A percentile compares a stretch with the other conserved stretches of the same genome.
Conservation (phyloP, 208 protist genomes). For the Naegleria fowleri region DNA sequence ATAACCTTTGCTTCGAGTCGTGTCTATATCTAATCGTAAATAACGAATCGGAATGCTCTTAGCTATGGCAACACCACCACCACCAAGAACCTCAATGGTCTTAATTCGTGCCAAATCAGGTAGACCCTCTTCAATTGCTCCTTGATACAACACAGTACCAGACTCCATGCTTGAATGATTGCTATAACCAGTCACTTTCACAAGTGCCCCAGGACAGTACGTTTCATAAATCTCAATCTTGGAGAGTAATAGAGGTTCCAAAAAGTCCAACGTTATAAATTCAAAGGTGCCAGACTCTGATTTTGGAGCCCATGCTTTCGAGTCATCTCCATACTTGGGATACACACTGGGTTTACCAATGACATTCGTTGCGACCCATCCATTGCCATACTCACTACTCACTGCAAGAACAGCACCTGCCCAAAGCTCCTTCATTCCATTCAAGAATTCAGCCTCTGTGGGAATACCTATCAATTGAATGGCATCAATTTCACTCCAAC, state of each 20-base stretch:
- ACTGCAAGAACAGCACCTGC: no score
- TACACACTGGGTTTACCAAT: not conserved
- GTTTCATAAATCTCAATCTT: not conserved
- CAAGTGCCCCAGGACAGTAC: not conserved
- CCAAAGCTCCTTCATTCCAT: no score
- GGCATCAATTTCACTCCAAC: constrained; percentile 6
- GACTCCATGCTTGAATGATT: not conserved
- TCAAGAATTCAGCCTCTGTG: no score
- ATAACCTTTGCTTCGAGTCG: not conserved
- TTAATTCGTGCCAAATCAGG: not conserved
- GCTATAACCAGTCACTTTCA: not conserved
- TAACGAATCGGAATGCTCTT: no score
- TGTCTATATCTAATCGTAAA: not conserved
- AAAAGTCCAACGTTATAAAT: not conserved
- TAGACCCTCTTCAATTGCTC: not conserved
- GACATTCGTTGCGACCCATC: not conserved
- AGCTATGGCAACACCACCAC: no score
- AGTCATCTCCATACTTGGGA: constrained; percentile 3
- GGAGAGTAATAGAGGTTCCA: not conserved
- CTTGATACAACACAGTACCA: not conserved
- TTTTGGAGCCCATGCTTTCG: not conserved
- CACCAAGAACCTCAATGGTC: not conserved
- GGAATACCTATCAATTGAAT: not conserved
- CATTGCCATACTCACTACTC: no score
- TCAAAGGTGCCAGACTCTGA: not conserved